Evolutionary conservation across 2,329 filamentous ascomycete genomes (phyloP), one percentile per base, ranked within the genome.

Genomic region (Aureobasidium uvarum): DNA sequence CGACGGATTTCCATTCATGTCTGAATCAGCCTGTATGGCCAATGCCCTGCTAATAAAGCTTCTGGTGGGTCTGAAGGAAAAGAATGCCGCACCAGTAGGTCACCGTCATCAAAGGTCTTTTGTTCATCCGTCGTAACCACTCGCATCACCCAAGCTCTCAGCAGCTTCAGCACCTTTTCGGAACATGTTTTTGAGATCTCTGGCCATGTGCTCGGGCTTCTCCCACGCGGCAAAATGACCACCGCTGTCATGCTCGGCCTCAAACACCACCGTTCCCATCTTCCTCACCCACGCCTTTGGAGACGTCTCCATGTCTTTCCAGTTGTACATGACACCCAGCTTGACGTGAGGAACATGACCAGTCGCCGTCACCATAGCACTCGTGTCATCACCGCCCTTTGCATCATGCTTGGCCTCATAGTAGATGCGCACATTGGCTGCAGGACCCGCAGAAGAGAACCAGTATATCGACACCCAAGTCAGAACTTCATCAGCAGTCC

Each of bases 381-480:
- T 18, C 16, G 28, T 23, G 7, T 45, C 23, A 38, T 63, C 45
- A 2, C 13, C 20, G 74, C 77, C 81, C 58, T 75, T 71, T 6
- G 74, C 74, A 48, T 79, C 76, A 66, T 87, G 85, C 8, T 70
- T 75, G 0, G 79, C 77, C 74, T 92, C 90, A 70, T 92, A 92
- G 76, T 94, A 94, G 60, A 92, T 91, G 8, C 87, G 77, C 8
- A 85, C 73, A 67, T 84, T 86, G 0, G 90, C 88, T 1, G 86
- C 86, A 0, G 90, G 87, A 0, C 90, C 89, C 0, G 89, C 87
- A 0, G 78, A 83, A 10, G 85, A 87, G 76, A 92, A 92, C 72
- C 83, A 86, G 74, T 93, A 93, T 46, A 93, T 83, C 58, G 81
- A 85, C 1, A 92, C 77, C 90, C 89, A 94, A 0, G 86, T 90